Evolutionary conservation across 2,329 filamentous ascomycete genomes (phyloP).

Genomic region (Lithohypha guttulata): DNA sequence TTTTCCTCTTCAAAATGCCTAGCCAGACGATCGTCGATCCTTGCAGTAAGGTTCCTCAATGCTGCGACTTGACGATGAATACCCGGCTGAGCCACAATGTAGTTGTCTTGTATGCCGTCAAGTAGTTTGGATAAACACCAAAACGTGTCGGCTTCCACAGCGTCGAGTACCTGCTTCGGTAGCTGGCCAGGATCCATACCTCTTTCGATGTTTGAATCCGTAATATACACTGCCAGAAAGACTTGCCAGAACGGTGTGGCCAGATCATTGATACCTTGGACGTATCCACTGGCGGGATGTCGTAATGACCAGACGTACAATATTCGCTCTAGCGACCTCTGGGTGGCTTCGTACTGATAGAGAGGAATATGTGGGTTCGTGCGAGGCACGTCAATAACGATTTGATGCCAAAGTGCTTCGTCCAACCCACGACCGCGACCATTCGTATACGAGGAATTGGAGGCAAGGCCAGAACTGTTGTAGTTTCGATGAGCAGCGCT

Average conservation of each 20-base stretch:
- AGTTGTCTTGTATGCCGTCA: constrained; percentile 98
- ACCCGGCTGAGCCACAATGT: constrained; percentile 93
- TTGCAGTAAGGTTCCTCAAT: constrained; percentile 75
- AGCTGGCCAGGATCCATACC: constrained; percentile 96
- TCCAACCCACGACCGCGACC: constrained; percentile 67
- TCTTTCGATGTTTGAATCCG: constrained; percentile 80
- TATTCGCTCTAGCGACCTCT: constrained; percentile 85
- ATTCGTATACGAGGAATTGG: constrained; percentile 32
- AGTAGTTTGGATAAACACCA: constrained; percentile 97
- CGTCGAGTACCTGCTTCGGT: constrained; percentile 80
- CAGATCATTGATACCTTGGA: constrained; percentile 96
- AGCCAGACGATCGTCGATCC: constrained; percentile 74
- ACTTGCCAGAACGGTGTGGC: constrained; percentile 98
- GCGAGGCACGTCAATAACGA: constrained; percentile 93
- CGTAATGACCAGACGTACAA: constrained; percentile 96
- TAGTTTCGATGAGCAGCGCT: constrained; percentile 22
- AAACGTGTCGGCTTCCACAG: constrained; percentile 94
- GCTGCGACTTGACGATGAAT: constrained; percentile 90
- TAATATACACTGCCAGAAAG: constrained; percentile 87
- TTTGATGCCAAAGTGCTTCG: constrained; percentile 98
- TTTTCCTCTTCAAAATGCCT: constrained; percentile 84
- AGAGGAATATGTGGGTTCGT: constrained; percentile 94
- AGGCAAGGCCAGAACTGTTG: constrained; percentile 27
- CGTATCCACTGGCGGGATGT: constrained; percentile 93
- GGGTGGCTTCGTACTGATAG: constrained; percentile 92